Base-by-base conservation (phyloP, 176 grass and related monocot species). In the Neostapfia colusana region DNA sequence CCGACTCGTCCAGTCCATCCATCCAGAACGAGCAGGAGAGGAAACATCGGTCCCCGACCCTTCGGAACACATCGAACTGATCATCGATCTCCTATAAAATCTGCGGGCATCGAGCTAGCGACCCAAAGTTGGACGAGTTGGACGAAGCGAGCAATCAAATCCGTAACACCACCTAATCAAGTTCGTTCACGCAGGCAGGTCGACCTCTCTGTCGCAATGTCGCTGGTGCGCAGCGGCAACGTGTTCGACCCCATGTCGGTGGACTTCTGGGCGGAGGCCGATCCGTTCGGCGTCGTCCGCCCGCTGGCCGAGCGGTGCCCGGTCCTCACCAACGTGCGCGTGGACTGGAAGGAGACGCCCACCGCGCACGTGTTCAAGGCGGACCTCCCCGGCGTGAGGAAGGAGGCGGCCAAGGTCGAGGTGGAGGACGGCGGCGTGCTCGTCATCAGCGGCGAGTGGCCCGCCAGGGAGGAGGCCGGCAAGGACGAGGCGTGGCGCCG, bases 321-420 rank as follows among this genome's bases (percentile, higher is more conserved):
- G 0, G 73, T 81, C 5, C 84, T 86, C 45, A 71, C 78, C 57
- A 80, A 84, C 67, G 57, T 86, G 17, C 89, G 89, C 81, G 86
- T 91, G 3, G 89, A 91, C 70, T 91, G 89, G 89, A 91, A 85
- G 81, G 89, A 91, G 85, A 91, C 89, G 1, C 77, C 85, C 0
- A 20, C 10, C 13, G 67, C 77, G 14, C 89, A 91, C 78, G 60
- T 91, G 51, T 75, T 91, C 81, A 65, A 31, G 44, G 85, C 76
- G 13, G 89, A 91, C 60, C 73, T 91, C 10, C 89, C 89, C 0
- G 89, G 89, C 1, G 76, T 88, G 5, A 56, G 15, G 17, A 91
- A 79, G 56, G 89, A 84, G 12, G 89, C 69, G 15, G 72, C 76
- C 58, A 85, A 66, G 67, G 85, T 88, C 0, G 89, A 88, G 53